Evolutionary conservation across 331 rosid genomes (phyloP).

Genomic region (Acacia pycnantha): DNA sequence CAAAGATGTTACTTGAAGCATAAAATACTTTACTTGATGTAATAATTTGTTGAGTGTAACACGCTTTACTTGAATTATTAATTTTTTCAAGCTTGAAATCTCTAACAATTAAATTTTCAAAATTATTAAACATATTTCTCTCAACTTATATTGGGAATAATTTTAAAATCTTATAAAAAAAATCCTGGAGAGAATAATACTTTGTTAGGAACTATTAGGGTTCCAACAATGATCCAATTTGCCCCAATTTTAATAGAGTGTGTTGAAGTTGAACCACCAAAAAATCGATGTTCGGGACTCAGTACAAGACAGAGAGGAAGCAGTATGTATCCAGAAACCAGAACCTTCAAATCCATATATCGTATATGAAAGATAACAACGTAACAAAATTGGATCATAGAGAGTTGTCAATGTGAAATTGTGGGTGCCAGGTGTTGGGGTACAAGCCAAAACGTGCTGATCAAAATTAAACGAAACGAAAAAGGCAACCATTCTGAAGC

Average conservation of each 20-base stretch:
- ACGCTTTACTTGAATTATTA: not conserved
- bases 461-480: not conserved
- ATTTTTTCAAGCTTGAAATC: not conserved
- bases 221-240: not conserved
- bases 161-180: too few species aligned
- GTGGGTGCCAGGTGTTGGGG: not conserved
- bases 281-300: not conserved
- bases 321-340: not conserved
- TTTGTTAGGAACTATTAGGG: not conserved
- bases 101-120: not conserved
- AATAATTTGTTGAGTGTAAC: too few species aligned
- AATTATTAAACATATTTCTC: not conserved
- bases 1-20: not conserved
- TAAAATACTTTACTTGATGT: too few species aligned
- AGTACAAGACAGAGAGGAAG: not conserved
- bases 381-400: not conserved
- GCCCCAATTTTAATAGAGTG: not conserved
- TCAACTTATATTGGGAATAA: not conserved
- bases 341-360: not conserved
- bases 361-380: not conserved
- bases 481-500: slow-evolving; percentile 10
- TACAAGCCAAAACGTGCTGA: not conserved
- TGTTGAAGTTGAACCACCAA: not conserved
- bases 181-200: not conserved
- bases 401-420: not conserved